phyloP scores from a whole-genome alignment of 2,329 filamentous ascomycete genomes.

The Penicillium digitatum region DNA sequence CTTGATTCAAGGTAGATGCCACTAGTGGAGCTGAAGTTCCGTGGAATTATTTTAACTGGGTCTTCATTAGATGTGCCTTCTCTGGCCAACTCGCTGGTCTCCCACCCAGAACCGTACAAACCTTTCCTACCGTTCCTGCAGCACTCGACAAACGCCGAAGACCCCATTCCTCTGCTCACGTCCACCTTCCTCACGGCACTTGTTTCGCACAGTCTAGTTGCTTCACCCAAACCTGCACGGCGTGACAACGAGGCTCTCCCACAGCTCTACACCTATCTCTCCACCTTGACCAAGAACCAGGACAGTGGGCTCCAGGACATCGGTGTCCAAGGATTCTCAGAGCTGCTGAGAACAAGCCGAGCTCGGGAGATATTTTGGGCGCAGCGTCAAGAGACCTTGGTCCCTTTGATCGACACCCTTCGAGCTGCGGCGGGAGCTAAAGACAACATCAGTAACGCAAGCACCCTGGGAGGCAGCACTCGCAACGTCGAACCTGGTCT shows the following conservation, averaged over 20 bases:
- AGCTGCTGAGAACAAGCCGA: conserved; percentile 69
- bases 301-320: conserved; percentile 94
- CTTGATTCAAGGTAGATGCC: conserved; percentile 68
- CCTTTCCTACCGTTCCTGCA: conserved; percentile 81
- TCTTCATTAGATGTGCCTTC: conserved; percentile 66
- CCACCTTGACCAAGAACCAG: conserved; percentile 73
- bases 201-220: conserved; percentile 61
- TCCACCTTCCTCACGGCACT: conserved; percentile 81
- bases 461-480: conserved; percentile 55
- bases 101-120: conserved; percentile 65
- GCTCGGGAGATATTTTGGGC: conserved; percentile 85
- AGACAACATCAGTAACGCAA: conserved; percentile 64
- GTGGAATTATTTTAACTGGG: background rate
- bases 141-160: conserved; percentile 76
- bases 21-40: background rate
- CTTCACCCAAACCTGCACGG: conserved; percentile 55
- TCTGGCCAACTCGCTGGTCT: conserved; percentile 71
- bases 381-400: conserved; percentile 77
- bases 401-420: conserved; percentile 77
- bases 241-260: conserved; percentile 74
- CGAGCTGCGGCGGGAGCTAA: conserved; percentile 68
- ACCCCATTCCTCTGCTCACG: conserved; percentile 82
- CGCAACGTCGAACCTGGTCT: conserved; percentile 62
- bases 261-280: conserved; percentile 79
- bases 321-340: conserved; percentile 85